phyloP scores from a whole-genome alignment of 805 yeast genomes.

The Sugiyamaella americana region DNA sequence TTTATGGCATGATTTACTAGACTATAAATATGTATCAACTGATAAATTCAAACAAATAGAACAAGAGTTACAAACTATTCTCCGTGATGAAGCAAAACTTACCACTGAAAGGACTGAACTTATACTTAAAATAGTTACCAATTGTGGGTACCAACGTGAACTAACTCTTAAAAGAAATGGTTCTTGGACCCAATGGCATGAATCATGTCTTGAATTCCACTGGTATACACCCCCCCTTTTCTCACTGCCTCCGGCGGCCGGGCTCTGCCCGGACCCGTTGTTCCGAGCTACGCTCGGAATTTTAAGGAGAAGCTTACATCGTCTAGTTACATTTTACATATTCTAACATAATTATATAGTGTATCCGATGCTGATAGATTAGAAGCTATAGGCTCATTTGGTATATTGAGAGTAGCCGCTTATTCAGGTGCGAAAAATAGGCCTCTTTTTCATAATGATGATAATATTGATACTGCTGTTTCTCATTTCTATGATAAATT shows the following conservation, averaged over 20 bases:
- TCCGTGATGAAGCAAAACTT: slow-evolving; percentile 12
- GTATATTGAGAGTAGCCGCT: slow-evolving; percentile 32
- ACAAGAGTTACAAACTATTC: slow-evolving; percentile 10
- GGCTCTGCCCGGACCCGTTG: no score
- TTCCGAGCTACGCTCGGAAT: no score
- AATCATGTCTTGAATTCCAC: slow-evolving; percentile 27
- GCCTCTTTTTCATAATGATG: slow-evolving; percentile 24
- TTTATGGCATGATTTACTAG: slow-evolving; percentile 31
- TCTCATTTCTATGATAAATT: slow-evolving; percentile 32
- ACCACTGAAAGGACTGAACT: slow-evolving; percentile 11
- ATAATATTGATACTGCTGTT: slow-evolving; percentile 20
- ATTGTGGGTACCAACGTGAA: slow-evolving; percentile 27
- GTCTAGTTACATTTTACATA: no score
- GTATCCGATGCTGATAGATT: slow-evolving; percentile 38
- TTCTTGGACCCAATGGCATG: slow-evolving; percentile 30
- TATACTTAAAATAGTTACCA: slow-evolving; percentile 23
- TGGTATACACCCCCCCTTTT: no score
- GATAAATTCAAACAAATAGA: neutral
- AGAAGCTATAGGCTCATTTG: slow-evolving; percentile 36
- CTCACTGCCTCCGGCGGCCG: no score
- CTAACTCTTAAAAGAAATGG: slow-evolving; percentile 22
- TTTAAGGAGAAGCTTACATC: no score
- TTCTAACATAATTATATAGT: no score
- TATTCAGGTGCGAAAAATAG: slow-evolving; percentile 27
- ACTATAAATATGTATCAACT: slow-evolving; percentile 28